Base-by-base conservation (phyloP, 768 basidiomycete species). In the Agaricus subrufescens region DNA sequence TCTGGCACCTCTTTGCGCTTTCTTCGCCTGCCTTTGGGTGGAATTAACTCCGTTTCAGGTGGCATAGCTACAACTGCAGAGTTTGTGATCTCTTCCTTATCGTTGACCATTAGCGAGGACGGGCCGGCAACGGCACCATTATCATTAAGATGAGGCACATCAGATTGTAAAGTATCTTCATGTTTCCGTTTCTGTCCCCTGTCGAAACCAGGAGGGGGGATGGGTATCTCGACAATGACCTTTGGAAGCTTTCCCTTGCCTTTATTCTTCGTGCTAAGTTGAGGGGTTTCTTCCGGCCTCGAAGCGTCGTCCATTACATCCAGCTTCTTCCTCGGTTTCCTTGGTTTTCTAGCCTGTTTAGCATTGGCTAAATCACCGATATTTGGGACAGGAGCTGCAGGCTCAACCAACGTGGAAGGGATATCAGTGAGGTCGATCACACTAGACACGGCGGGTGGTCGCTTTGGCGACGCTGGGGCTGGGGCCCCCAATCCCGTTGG, bases 381-480 rank as follows among this genome's bases (percentile, higher is more conserved):
- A 30, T 15, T n/a, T 9, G 9, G 2, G 29, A 3, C 30, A 38
- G 12, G 27, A 7, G 34, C 23, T 10, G 46, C 38, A 46, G 55
- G 42, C 14, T 59, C 61, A 15, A 29, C 31, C 2, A 64, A 27
- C 3, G 65, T 67, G 15, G 68, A 65, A 6, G 70, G 66, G 14
- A 70, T 58, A 50, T 62, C 63, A 25, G 68, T 70, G 48, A 70
- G 51, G 56, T 73, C 69, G 19, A 73, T 64, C 8, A 71, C 46
- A 8, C 55, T 56, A 3, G 50, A 57, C 8, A 29, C 44, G 6
- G 54, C 43, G 6, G 29, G 45, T 11, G n/a, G 30, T 26, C 29
- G 23, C 3, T 38, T 37, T 3, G 43, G 44, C 31, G 46, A 19
- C 1, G 65, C 48, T 11, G 69, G 63, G 15, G 69, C 60, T 11